Conservation (phyloP, 129 eudicot genomes). For the Saposhnikovia divaricata region DNA sequence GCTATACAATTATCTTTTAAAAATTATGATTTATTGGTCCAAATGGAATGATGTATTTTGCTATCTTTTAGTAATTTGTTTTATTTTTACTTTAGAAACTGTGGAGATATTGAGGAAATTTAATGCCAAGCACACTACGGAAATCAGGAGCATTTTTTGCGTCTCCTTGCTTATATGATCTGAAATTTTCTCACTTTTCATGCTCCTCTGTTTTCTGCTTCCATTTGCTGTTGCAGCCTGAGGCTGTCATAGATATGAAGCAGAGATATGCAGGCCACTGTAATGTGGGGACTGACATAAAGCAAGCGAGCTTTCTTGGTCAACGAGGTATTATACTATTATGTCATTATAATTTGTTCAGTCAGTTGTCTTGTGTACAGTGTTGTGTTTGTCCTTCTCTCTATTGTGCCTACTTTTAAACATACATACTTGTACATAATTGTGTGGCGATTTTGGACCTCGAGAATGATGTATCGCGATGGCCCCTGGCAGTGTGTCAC, state of each 20-base stretch:
- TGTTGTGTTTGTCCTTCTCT: not conserved
- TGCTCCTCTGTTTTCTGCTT: constrained; percentile 1
- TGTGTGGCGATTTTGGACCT: not conserved
- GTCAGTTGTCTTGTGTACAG: not conserved
- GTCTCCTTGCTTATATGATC: not conserved
- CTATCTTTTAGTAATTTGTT: not conserved
- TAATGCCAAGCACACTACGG: not conserved
- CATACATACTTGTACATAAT: no score
- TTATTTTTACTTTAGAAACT: not conserved
- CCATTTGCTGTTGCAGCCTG: constrained; percentile 49
- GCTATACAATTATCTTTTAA: not conserved
- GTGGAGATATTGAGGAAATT: not conserved
- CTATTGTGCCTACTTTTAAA: no score
- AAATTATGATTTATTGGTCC: not conserved
- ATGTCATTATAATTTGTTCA: not conserved
- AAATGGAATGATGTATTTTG: not conserved
- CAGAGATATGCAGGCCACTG: constrained; percentile 87
- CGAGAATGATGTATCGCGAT: not conserved
- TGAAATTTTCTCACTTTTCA: not conserved
- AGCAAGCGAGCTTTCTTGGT: constrained; percentile 95
- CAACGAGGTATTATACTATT: constrained; percentile 79
- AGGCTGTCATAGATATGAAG: constrained; percentile 78
- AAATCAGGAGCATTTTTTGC: not conserved
- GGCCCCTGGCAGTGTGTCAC: not conserved
- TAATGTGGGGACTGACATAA: constrained; percentile 90